Conservation (phyloP, 352 stramenopile species). For the Plasmopara muralis region DNA sequence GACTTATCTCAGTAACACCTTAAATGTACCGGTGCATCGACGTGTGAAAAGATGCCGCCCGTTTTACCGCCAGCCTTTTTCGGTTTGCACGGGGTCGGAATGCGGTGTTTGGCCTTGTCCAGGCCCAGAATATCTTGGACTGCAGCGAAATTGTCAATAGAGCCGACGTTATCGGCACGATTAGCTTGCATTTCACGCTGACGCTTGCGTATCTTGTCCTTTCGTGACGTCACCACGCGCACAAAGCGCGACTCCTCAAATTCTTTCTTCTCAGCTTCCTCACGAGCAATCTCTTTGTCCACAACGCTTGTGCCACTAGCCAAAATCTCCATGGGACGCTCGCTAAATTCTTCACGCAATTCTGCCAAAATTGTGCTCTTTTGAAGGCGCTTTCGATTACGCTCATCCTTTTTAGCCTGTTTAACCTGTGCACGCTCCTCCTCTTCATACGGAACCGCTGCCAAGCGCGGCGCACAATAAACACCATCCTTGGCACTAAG, state of each 20-base stretch:
- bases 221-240: conserved; percentile 76
- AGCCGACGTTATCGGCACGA: conserved; percentile 60
- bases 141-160: conserved; percentile 84
- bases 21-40: conserved; percentile 47
- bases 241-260: conserved; percentile 85
- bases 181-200: conserved; percentile 76
- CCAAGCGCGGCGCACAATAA: conserved; percentile 70
- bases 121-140: conserved; percentile 73
- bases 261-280: conserved; percentile 78
- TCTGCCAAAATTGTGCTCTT: conserved; percentile 83
- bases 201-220: conserved; percentile 85
- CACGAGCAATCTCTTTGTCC: conserved; percentile 77
- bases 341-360: conserved; percentile 81
- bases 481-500: conserved; percentile 47
- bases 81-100: conserved; percentile 34
- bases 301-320: conserved; percentile 51
- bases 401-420: conserved; percentile 75
- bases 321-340: conserved; percentile 65
- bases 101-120: conserved; percentile 68
- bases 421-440: conserved; percentile 74
- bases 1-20: too few relatives aligned
- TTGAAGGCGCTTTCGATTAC: conserved; percentile 71
- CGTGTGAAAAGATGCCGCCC: conserved; percentile 77
- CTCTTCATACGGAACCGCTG: conserved; percentile 79
- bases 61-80: conserved; percentile 70